These are phyloP conservation scores for Mortierella sp. DNA, from an alignment of 371 early-diverging fungal species.

Conservation along the genomic window DNA sequence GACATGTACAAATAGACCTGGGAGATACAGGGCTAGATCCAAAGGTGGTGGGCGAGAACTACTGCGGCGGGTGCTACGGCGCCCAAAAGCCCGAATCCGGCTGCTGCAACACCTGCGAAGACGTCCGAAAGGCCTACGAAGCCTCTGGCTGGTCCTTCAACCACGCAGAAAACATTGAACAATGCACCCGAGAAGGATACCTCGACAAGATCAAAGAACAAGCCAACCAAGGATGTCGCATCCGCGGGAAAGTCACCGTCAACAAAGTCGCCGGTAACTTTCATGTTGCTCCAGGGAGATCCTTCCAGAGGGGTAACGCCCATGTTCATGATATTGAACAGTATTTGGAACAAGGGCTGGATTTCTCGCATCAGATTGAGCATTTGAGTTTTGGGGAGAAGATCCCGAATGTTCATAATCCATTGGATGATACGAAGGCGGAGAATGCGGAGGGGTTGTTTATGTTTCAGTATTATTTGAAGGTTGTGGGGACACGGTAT, in stretches of 20 bases:
- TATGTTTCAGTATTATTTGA: slow-evolving; percentile 90
- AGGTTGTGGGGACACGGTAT: slow-evolving; percentile 92
- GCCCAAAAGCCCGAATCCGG: slow-evolving; percentile 75
- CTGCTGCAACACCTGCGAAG: slow-evolving; percentile 97
- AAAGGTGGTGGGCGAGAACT: slow-evolving; percentile 61
- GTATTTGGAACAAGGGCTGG: slow-evolving; percentile 69
- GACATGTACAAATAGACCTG: slow-evolving; percentile 22
- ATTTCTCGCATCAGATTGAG: slow-evolving; percentile 89
- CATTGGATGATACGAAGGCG: slow-evolving; percentile 80
- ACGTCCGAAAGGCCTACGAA: slow-evolving; percentile 89
- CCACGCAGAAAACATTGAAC: slow-evolving; percentile 63
- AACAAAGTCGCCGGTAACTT: slow-evolving; percentile 93
- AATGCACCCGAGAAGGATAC: slow-evolving; percentile 91
- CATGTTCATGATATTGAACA: slow-evolving; percentile 86
- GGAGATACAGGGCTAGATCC: slow-evolving; percentile 57
- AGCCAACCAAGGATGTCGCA: slow-evolving; percentile 90
- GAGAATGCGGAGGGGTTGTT: slow-evolving; percentile 57
- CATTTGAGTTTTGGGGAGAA: slow-evolving; percentile 83
- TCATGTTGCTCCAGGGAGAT: slow-evolving; percentile 91
- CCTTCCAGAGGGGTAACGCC: slow-evolving; percentile 80
- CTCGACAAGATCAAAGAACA: slow-evolving; percentile 79
- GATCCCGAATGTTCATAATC: slow-evolving; percentile 73
- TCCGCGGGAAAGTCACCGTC: slow-evolving; percentile 85
- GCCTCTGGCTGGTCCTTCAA: slow-evolving; percentile 86
- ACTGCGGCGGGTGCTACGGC: slow-evolving; percentile 95